phyloP scores from a whole-genome alignment of 2,329 filamentous ascomycete species.

The Fusarium heterosporum region DNA sequence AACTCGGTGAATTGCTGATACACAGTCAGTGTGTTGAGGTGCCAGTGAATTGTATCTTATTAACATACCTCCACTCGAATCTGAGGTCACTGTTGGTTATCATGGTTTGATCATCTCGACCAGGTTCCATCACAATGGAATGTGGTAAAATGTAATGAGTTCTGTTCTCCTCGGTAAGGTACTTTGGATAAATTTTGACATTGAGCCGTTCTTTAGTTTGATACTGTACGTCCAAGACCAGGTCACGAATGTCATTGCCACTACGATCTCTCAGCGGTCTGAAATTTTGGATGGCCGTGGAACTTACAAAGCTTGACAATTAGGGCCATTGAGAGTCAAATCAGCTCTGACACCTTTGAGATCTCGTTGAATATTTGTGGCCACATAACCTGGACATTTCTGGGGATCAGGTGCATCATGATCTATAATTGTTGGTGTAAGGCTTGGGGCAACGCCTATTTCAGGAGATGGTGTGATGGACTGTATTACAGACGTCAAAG shows the following conservation, averaged over 20 bases:
- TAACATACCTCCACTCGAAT: not conserved
- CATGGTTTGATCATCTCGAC: not conserved
- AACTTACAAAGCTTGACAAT: conserved; percentile 4
- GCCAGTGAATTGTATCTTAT: too few species aligned
- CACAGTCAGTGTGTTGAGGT: too few species aligned
- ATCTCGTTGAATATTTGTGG: not conserved
- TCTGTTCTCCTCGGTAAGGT: not conserved
- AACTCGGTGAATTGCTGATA: not conserved
- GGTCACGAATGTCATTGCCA: conserved; percentile 1
- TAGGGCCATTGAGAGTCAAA: not conserved
- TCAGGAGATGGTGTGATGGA: not conserved
- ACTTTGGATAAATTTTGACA: conserved; percentile 1
- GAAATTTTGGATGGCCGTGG: fast-evolving
- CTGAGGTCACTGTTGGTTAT: conserved; percentile 2
- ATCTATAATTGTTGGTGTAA: conserved; percentile 1
- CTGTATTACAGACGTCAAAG: not conserved
- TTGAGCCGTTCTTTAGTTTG: conserved; percentile 1
- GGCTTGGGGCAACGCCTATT: not conserved
- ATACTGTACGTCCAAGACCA: not conserved
- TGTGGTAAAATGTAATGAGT: not conserved
- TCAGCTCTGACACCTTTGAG: not conserved
- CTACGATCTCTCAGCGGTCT: not conserved
- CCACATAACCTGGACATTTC: not conserved
- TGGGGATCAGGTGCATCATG: not conserved
- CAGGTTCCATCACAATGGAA: not conserved